Evolutionary conservation across 768 basidiomycete genomes (phyloP).

Genomic region (Lactarius akahatsu): DNA sequence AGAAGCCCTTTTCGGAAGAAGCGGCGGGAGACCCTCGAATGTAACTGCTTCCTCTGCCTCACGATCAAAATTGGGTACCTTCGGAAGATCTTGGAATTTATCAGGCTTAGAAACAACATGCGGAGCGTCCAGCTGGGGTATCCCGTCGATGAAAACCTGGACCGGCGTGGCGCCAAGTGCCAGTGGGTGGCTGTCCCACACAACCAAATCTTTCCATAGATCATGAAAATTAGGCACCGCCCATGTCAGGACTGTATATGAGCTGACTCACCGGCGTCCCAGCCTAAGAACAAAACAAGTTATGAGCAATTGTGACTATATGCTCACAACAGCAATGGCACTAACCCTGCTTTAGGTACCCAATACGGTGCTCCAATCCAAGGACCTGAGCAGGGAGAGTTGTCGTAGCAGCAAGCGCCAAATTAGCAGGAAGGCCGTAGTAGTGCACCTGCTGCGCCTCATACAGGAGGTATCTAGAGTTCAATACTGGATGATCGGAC

Average conservation of each 20-base stretch:
- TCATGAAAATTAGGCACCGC: constrained; percentile 50
- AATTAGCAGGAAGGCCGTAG: constrained; percentile 63
- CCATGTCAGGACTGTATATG: background rate
- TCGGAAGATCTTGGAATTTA: constrained; percentile 51
- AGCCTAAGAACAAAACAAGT: constrained; percentile 42
- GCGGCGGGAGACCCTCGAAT: constrained; percentile 65
- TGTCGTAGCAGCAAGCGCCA: constrained; percentile 70
- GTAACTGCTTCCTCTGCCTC: constrained; percentile 54
- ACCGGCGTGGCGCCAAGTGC: constrained; percentile 73
- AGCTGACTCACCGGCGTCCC: constrained; percentile 57
- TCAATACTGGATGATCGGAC: constrained; percentile 54
- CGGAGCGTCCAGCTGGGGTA: constrained; percentile 59
- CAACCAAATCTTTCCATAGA: constrained; percentile 61
- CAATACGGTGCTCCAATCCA: constrained; percentile 75
- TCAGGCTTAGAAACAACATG: constrained; percentile 53
- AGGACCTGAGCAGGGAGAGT: constrained; percentile 67
- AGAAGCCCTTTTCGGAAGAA: constrained; percentile 44
- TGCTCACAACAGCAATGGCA: constrained; percentile 58
- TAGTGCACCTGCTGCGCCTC: constrained; percentile 68
- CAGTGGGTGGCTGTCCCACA: constrained; percentile 79
- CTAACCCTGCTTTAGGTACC: constrained; percentile 60
- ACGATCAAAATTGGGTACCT: constrained; percentile 58
- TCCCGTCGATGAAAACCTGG: constrained; percentile 88
- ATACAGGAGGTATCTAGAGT: constrained; percentile 55
- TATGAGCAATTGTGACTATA: background rate